Conservation (phyloP, 306 rosid species). For the Ochetophila trinervis region DNA sequence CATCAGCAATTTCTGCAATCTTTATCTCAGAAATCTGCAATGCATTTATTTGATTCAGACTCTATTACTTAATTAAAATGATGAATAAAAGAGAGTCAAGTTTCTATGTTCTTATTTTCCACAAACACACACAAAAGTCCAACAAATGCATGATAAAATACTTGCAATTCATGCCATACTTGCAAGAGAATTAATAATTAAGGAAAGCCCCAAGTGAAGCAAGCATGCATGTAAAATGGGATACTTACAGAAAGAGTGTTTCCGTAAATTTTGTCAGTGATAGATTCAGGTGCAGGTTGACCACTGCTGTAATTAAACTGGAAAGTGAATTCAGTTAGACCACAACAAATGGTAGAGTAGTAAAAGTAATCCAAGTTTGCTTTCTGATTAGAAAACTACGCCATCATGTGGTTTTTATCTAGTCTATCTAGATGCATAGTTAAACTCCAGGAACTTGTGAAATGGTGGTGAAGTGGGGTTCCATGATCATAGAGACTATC, state of each 20-base stretch:
- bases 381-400: too few relatives aligned
- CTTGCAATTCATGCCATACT: not conserved
- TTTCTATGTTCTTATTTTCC: not conserved
- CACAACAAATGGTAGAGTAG: slow-evolving; percentile 12
- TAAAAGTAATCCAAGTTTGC: not conserved
- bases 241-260: slow-evolving; percentile 87
- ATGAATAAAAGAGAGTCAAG: too few relatives aligned
- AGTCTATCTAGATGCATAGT: too few relatives aligned
- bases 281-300: slow-evolving; percentile 98
- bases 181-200: slow-evolving; percentile 10
- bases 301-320: slow-evolving; percentile 98
- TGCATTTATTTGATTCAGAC: slow-evolving; percentile 24
- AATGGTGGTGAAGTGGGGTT: too few relatives aligned
- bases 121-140: not conserved
- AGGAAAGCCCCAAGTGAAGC: not conserved
- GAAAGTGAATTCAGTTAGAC: slow-evolving; percentile 39
- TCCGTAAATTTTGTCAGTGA: slow-evolving; percentile 95
- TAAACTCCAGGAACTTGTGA: too few relatives aligned
- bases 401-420: too few relatives aligned
- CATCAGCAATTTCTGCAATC: slow-evolving; percentile 81
- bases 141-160: not conserved
- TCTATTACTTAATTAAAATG: not conserved
- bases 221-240: slow-evolving; percentile 9
- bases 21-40: slow-evolving; percentile 80
- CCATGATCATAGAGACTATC: too few relatives aligned